Percentiles rank a stretch among this genome's conserved stretches.
These are phyloP conservation scores for Cyberlindnera petersonii DNA, from an alignment of 805 yeast species.

Conservation along the genomic window DNA sequence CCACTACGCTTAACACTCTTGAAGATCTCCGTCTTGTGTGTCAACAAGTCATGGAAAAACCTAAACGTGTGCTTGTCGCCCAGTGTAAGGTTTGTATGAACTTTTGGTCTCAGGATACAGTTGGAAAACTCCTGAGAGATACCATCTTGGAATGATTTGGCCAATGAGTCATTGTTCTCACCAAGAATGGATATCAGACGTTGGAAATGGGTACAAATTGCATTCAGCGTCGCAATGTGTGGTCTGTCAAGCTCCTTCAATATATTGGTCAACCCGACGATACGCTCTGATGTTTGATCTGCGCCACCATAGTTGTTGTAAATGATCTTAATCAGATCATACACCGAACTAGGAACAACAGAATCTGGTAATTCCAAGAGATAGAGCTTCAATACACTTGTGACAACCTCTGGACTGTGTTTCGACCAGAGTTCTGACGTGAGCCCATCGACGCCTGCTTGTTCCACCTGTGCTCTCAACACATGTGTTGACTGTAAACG, in stretches of 20 bases:
- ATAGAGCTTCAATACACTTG: constrained; percentile 68
- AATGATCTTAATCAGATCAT: constrained; percentile 64
- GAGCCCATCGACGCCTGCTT: constrained; percentile 41
- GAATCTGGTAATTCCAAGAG: constrained; percentile 79
- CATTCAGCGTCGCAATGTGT: constrained; percentile 76
- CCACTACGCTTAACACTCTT: constrained; percentile 46
- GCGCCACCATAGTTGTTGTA: constrained; percentile 48
- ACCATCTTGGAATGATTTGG: constrained; percentile 37
- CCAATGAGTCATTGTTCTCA: constrained; percentile 38
- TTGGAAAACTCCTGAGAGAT: constrained; percentile 65
- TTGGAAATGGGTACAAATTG: constrained; percentile 70
- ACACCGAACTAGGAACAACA: constrained; percentile 57
- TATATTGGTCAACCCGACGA: constrained; percentile 62
- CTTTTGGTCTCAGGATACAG: constrained; percentile 53
- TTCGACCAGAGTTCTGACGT: constrained; percentile 28
- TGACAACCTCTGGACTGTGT: constrained; percentile 52
- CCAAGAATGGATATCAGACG: constrained; percentile 54
- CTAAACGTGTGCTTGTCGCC: constrained; percentile 56
- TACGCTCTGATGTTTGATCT: constrained; percentile 33
- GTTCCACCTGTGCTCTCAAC: constrained; percentile 55
- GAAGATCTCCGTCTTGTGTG: constrained; percentile 58
- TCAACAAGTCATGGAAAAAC: constrained; percentile 59
- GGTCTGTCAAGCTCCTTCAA: constrained; percentile 64
- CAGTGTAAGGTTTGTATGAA: constrained; percentile 42
- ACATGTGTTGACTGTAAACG: constrained; percentile 58